Evolutionary conservation across 192 early-diverging fungal species (phyloP).

Genomic region (Allomyces javanicus): DNA sequence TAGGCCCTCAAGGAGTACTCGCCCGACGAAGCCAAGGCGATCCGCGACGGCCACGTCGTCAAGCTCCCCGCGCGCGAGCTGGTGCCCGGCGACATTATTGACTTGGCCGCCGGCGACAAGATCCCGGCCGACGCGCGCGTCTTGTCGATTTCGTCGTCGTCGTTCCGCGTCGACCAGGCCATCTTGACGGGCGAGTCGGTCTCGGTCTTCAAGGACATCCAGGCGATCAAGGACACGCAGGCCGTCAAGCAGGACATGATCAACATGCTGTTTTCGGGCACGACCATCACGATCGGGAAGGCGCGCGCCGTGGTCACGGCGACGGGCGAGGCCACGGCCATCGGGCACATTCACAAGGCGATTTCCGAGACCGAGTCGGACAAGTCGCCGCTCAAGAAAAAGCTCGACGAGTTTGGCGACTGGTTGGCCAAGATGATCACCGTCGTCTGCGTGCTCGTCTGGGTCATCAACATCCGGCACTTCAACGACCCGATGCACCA

Average conservation of each 20-base stretch:
- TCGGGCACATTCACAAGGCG: constrained; percentile 80
- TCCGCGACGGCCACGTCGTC: constrained; percentile 46
- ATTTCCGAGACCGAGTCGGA: constrained; percentile 69
- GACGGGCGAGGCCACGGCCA: constrained; percentile 75
- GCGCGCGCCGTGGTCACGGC: constrained; percentile 67
- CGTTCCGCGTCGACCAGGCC: constrained; percentile 87
- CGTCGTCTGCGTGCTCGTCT: constrained; percentile 67
- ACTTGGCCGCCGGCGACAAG: constrained; percentile 81
- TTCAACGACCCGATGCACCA: constrained; percentile 74
- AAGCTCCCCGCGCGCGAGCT: constrained; percentile 57
- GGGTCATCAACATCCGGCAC: constrained; percentile 94
- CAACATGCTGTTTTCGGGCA: constrained; percentile 95
- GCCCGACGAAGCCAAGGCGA: constrained; percentile 80
- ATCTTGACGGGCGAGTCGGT: constrained; percentile 89
- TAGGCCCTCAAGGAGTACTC: constrained; percentile 87
- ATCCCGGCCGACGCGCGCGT: constrained; percentile 88
- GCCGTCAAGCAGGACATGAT: constrained; percentile 90
- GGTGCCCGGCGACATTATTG: constrained; percentile 94
- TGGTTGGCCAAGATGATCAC: constrained; percentile 48
- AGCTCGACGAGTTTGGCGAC: constrained; percentile 92
- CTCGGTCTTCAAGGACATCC: constrained; percentile 64
- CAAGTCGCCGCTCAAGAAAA: constrained; percentile 86
- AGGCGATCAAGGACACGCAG: constrained; percentile 33
- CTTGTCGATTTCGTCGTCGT: constrained; percentile 52
- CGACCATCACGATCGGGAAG: constrained; percentile 82